These are phyloP conservation scores for Cystoderma amianthinum DNA, from an alignment of 768 basidiomycete species.

Conservation along the genomic window DNA sequence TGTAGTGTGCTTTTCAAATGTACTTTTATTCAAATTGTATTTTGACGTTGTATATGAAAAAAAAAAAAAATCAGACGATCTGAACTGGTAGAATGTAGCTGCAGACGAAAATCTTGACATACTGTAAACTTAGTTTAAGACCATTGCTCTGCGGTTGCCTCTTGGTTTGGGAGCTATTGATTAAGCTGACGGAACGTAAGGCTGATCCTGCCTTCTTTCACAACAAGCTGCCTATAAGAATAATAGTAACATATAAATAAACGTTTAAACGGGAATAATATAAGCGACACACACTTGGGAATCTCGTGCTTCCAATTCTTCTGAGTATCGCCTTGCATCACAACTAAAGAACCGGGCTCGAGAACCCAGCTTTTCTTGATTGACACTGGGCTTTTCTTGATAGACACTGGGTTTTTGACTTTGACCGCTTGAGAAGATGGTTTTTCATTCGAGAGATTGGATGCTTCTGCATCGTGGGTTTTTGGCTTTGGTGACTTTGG, in stretches of 20 bases:
- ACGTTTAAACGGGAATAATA: no score
- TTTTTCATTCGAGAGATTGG: no score
- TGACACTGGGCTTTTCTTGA: not conserved
- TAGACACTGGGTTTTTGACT: not conserved
- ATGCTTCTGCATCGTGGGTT: not conserved
- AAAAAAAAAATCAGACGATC: no score
- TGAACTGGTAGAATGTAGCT: no score
- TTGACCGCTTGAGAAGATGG: not conserved
- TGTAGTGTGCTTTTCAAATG: no score
- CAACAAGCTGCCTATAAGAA: slow-evolving; percentile 18
- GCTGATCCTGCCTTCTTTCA: slow-evolving; percentile 21
- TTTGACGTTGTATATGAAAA: no score
- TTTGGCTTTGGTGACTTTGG: not conserved
- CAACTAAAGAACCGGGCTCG: slow-evolving; percentile 17
- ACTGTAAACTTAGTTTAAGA: no score
- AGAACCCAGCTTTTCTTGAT: slow-evolving; percentile 16
- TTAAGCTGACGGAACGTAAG: slow-evolving; percentile 21
- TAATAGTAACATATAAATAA: no score
- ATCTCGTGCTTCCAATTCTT: slow-evolving; percentile 24
- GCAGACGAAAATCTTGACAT: no score
- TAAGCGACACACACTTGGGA: slow-evolving; percentile 15
- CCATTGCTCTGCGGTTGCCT: no score
- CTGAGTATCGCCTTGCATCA: slow-evolving; percentile 25
- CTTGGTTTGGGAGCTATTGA: no score
- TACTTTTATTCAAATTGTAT: no score